Evolutionary conservation across 2,329 filamentous ascomycete species (phyloP), one percentile per base, ranked within the genome.

Genomic region (Colletotrichum sp.): DNA sequence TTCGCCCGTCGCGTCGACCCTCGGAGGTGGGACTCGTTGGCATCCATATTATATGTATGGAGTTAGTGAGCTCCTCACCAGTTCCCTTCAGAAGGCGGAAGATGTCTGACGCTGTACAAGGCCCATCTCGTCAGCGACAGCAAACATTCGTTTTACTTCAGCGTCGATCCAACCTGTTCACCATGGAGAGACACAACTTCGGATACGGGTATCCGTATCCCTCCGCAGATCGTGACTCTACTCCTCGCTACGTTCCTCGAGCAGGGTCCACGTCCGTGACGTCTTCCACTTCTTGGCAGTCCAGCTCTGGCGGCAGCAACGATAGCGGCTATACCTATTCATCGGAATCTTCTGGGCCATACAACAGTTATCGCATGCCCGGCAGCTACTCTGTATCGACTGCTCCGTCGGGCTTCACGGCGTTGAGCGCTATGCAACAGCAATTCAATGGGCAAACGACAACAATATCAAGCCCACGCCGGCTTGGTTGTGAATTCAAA

Each of bases 401-500:
- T 43, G 80, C 81, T 12, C 79, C 70, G 4, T 79, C 82, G 8
- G 6, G 8, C 15, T n/a, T 66, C 27, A 56, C 79, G 78, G 71
- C 77, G 70, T 28, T 75, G 76, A 66, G 76, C 18, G 8, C n/a
- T 13, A 52, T 52, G 6, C 43, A 52, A n/a, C 43, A 52, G 43
- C 43, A 22, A 13, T 13, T 22, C 9, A 52, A 52, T 52, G n/a
- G 43, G 43, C 43, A 18, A 52, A 52, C n/a, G n/a, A 52, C n/a
- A 52, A 22, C 43, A 10, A 52, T 52, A 22, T 22, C 52, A 52
- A 78, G 28, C 77, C 73, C 62, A 69, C 68, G 15, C 70, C 70
- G 25, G 76, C 81, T 89, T 27, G 84, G 85, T 15, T 90, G 88
- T 82, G 89, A 91, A 71, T 88, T 90, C 43, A 74, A 77, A 10